Base-by-base conservation (phyloP, 371 early-diverging fungal genomes). In the Circinella minor region DNA sequence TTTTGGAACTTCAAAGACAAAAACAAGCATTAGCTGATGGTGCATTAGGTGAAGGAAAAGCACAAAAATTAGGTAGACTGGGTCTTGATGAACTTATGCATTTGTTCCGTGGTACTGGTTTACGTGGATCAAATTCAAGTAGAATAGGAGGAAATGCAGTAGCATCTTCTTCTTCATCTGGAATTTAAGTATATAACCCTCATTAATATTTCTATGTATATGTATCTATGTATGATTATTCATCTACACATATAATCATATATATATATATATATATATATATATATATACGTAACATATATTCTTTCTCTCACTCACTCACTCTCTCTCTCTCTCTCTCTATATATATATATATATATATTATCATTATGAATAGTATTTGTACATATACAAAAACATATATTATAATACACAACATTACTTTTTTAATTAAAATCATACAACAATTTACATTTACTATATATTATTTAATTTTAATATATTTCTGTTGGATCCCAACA, bases 401-500 rank as follows among this genome's bases (percentile, higher is more conserved):
- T 18, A 20, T 27, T 57, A 7, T 27, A 27, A 27, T 14, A 27
- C 57, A 4, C 2, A 27, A 27, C 27, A 1, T 27, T 27, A 27
- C 27, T 27, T 2, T 2, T 27, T 27, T 27, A 27, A 27, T 27
- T 27, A 27, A 27, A 27, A 27, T 27, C 27, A 27, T 27, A 27
- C 2, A 27, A 27, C 27, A 27, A 27, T 27, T 27, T 27, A 2
- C 27, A 27, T 27, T 1, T 27, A 27, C 27, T 27, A 27, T 27
- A 27, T n/a, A n/a, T n/a, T n/a, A n/a, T n/a, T n/a, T n/a, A n/a
- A n/a, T 27, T 27, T 72, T 72, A 84, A 27, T 59, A 69, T 3
- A 87, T 70, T 36, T 67, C 69, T 15, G 85, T 79, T 9, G 92
- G 90, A 67, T 93, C 89, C 93, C 93, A 93, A 71, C 93, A 93